Conservation (phyloP, 2,329 filamentous ascomycete species). For the Colletotrichum sansevieriae region DNA sequence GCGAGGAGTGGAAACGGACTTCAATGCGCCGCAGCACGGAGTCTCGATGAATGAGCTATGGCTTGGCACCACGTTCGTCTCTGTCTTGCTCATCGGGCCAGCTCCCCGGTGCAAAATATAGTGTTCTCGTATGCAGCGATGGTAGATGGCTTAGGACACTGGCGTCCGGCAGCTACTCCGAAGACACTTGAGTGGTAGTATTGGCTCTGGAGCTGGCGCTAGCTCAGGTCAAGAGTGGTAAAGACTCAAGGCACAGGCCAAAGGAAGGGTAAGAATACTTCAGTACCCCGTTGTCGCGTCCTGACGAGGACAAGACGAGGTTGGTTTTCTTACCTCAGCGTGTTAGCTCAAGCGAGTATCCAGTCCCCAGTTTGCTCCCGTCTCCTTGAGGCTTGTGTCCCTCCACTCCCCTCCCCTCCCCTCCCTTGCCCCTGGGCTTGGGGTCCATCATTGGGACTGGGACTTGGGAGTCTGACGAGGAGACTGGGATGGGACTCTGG, state of each 20-base stretch:
- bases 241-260: too few relatives aligned
- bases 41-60: background rate
- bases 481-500: background rate
- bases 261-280: background rate
- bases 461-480: too few relatives aligned
- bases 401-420: background rate
- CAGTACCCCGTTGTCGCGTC: background rate
- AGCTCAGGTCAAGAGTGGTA: background rate
- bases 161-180: background rate
- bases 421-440: slow-evolving; percentile 6
- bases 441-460: background rate
- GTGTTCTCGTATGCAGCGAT: background rate
- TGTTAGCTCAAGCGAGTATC: background rate
- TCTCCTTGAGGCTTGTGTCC: too few relatives aligned
- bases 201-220: background rate
- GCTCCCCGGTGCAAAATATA: slow-evolving; percentile 24
- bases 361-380: background rate
- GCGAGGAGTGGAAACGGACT: background rate
- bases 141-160: background rate
- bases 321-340: slow-evolving; percentile 15
- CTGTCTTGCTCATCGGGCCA: slow-evolving; percentile 2
- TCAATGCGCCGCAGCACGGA: background rate
- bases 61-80: background rate
- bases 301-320: background rate
- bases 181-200: background rate